Evolutionary conservation across 768 basidiomycete genomes (phyloP).

Genomic region (Ramaria rubella): DNA sequence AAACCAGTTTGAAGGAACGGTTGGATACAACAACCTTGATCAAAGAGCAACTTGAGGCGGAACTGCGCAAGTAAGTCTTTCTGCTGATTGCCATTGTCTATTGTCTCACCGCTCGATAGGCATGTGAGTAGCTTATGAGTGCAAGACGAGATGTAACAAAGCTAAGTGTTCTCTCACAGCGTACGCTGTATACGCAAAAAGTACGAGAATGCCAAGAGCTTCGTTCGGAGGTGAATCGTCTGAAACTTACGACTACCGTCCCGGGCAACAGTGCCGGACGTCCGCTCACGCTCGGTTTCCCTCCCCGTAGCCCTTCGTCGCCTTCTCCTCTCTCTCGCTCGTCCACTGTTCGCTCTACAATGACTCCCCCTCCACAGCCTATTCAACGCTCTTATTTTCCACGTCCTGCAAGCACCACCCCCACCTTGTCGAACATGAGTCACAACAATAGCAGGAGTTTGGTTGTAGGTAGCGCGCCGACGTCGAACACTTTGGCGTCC

Average conservation of each 20-base stretch:
- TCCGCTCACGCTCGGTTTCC: background rate
- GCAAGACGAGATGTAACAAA: background rate
- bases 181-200: constrained; percentile 56
- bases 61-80: constrained; percentile 60
- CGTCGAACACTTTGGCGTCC: constrained; percentile 5
- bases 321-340: constrained; percentile 5
- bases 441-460: background rate
- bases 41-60: constrained; percentile 56
- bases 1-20: constrained; percentile 55
- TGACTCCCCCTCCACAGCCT: constrained; percentile 22
- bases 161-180: constrained; percentile 31
- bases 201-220: constrained; percentile 65
- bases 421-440: constrained; percentile 16
- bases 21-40: constrained; percentile 57
- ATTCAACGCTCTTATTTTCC: constrained; percentile 8
- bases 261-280: background rate
- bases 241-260: constrained; percentile 31
- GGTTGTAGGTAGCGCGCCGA: constrained; percentile 2
- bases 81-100: constrained; percentile 17
- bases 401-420: constrained; percentile 19
- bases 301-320: background rate
- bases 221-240: constrained; percentile 56
- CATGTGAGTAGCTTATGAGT: constrained; percentile 43
- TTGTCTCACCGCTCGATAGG: constrained; percentile 33
- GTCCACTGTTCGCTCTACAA: constrained; percentile 24